Evolutionary conservation across 2,329 filamentous ascomycete species (phyloP).

Genomic region (Cercospora sojina): DNA sequence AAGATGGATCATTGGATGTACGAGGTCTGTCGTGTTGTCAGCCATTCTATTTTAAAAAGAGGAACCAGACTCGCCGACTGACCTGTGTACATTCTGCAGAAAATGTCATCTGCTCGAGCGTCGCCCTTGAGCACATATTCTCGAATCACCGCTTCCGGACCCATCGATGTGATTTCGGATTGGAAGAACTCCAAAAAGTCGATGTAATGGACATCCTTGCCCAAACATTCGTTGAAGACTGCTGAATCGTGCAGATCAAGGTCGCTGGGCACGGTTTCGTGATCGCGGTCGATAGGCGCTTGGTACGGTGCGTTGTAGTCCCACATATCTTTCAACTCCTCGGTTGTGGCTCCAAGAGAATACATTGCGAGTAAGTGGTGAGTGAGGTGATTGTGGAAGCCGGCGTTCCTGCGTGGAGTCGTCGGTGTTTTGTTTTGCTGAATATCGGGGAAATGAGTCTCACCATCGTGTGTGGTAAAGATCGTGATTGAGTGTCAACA

Average conservation of each 20-base stretch:
- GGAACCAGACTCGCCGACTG: too few species aligned
- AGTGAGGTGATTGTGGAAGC: constrained; percentile 8
- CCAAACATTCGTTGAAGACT: background rate
- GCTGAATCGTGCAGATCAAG: background rate
- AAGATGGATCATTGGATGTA: constrained; percentile 12
- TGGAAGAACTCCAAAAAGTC: constrained; percentile 8
- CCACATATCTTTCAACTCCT: constrained; percentile 10
- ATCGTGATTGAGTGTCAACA: constrained; percentile 6
- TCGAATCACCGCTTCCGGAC: background rate
- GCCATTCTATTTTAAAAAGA: background rate
- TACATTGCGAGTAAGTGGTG: constrained; percentile 11
- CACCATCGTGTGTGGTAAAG: constrained; percentile 4
- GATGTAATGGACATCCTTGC: background rate
- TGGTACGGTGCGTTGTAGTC: constrained; percentile 12
- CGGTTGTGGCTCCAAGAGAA: background rate
- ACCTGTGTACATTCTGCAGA: constrained; percentile 1
- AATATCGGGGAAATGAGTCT: background rate
- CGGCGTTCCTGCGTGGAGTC: background rate
- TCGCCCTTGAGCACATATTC: constrained; percentile 11
- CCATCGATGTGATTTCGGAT: background rate
- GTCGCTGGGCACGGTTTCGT: background rate
- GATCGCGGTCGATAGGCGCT: constrained; percentile 8
- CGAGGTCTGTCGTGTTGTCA: background rate
- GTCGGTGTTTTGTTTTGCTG: background rate
- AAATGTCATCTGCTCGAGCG: background rate